Conservation (phyloP, 2,329 filamentous ascomycete species). For the Balansia obtecta region DNA sequence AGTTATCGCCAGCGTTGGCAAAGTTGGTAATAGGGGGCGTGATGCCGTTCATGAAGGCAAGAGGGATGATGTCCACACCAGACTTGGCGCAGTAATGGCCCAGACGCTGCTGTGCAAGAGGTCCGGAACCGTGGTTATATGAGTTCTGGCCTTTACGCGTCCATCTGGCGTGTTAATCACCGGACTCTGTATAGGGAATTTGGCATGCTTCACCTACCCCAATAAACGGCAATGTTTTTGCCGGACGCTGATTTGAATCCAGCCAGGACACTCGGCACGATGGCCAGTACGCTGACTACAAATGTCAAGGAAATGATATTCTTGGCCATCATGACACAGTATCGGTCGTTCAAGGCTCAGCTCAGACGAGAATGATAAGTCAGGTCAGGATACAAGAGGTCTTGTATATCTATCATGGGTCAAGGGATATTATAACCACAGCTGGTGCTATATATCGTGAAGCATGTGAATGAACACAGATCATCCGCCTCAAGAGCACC, state of each 20-base stretch:
- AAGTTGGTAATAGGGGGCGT: constrained; percentile 47
- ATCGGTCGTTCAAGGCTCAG: not conserved
- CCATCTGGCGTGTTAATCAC: too few species aligned
- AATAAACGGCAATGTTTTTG: constrained; percentile 52
- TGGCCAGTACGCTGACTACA: constrained; percentile 12
- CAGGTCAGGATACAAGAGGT: not conserved
- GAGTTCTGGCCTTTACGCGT: constrained; percentile 44
- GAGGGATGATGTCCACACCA: constrained; percentile 35
- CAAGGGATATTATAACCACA: not conserved
- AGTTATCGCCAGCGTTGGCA: constrained; percentile 49
- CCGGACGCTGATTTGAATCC: constrained; percentile 32
- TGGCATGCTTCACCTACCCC: constrained; percentile 32
- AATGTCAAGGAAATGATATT: constrained; percentile 7
- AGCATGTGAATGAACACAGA: not conserved
- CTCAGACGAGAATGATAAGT: not conserved
- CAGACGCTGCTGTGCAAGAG: constrained; percentile 8
- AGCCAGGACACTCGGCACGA: constrained; percentile 21
- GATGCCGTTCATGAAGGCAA: constrained; percentile 51
- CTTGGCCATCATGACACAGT: constrained; percentile 3
- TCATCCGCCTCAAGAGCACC: not conserved
- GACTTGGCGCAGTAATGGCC: constrained; percentile 7
- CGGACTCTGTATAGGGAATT: too few species aligned
- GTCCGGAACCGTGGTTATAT: constrained; percentile 21
- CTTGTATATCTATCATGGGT: not conserved
- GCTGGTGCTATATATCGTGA: not conserved